phyloP scores from a whole-genome alignment of 2,329 filamentous ascomycete genomes.

The Chaetomium globosum region DNA sequence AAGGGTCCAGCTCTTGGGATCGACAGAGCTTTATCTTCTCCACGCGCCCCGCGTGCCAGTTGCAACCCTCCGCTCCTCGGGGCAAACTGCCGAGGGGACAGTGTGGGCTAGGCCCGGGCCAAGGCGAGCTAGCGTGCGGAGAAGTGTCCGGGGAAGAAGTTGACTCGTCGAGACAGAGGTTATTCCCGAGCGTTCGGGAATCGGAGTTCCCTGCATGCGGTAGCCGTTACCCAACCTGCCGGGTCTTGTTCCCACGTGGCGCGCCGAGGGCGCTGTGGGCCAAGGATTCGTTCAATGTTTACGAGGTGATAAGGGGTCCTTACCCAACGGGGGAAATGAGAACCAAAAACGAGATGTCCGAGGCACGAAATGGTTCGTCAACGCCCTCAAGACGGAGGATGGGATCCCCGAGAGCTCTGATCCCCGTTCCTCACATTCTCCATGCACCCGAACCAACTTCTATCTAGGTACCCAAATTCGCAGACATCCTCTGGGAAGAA shows the following conservation, averaged over 20 bases:
- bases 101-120: slow-evolving; percentile 4
- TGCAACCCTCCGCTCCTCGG: slow-evolving; percentile 1
- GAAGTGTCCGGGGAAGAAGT: neutral
- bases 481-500: no score
- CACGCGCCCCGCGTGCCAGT: neutral
- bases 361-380: no score
- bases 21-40: slow-evolving; percentile 9
- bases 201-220: slow-evolving; percentile 1
- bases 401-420: no score
- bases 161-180: neutral
- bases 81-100: slow-evolving; percentile 20
- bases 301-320: no score
- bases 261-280: neutral
- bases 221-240: slow-evolving; percentile 21
- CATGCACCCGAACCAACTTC: no score
- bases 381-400: no score
- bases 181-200: slow-evolving; percentile 1
- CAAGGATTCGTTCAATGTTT: no score
- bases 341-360: no score
- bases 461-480: no score
- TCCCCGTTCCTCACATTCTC: no score
- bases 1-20: neutral
- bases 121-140: slow-evolving; percentile 25
- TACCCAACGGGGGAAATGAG: no score
- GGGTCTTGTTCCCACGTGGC: neutral